phyloP scores from a whole-genome alignment of 1,284 basidiomycete genomes.

The Rhizopogon parksii region DNA sequence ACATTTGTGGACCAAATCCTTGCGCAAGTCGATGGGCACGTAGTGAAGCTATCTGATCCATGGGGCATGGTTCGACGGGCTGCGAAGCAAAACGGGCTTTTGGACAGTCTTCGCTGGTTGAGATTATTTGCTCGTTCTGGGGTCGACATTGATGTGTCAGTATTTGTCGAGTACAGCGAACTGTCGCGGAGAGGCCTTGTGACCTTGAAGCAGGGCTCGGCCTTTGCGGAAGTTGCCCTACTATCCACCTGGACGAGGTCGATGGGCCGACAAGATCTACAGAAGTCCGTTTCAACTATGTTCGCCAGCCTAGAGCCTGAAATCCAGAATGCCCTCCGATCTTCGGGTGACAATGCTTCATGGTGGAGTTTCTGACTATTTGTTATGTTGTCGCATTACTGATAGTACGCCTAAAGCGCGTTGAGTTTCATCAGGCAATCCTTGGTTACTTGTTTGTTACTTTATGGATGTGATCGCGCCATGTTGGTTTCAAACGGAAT shows the following conservation, averaged over 20 bases:
- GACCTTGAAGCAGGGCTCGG: slow-evolving; percentile 38
- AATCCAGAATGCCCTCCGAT: slow-evolving; percentile 32
- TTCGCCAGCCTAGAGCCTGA: slow-evolving; percentile 37
- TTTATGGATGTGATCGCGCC: slow-evolving; percentile 57
- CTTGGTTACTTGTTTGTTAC: slow-evolving; percentile 49
- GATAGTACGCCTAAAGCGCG: slow-evolving; percentile 20
- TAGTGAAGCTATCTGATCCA: slow-evolving; percentile 39
- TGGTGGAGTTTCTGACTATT: slow-evolving; percentile 28
- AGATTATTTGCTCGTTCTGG: slow-evolving; percentile 61
- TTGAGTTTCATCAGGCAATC: slow-evolving; percentile 49
- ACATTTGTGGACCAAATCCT: slow-evolving; percentile 28
- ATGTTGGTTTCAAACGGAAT: slow-evolving; percentile 38
- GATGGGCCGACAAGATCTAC: slow-evolving; percentile 50
- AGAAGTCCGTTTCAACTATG: slow-evolving; percentile 41
- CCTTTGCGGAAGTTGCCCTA: slow-evolving; percentile 44
- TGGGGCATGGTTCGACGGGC: slow-evolving; percentile 49
- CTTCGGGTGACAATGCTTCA: slow-evolving; percentile 21
- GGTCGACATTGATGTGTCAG: slow-evolving; percentile 52
- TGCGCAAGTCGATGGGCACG: slow-evolving; percentile 24
- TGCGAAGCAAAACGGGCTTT: slow-evolving; percentile 38
- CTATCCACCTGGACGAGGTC: slow-evolving; percentile 49
- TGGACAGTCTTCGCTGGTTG: slow-evolving; percentile 56
- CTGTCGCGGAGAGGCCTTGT: slow-evolving; percentile 35
- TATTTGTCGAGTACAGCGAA: slow-evolving; percentile 41
- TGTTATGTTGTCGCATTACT: slow-evolving; percentile 3